A percentile compares a stretch with the other conserved stretches of the same genome.
Conservation (phyloP, 176 grass and related monocot genomes). For the Aegilops umbellulata region DNA sequence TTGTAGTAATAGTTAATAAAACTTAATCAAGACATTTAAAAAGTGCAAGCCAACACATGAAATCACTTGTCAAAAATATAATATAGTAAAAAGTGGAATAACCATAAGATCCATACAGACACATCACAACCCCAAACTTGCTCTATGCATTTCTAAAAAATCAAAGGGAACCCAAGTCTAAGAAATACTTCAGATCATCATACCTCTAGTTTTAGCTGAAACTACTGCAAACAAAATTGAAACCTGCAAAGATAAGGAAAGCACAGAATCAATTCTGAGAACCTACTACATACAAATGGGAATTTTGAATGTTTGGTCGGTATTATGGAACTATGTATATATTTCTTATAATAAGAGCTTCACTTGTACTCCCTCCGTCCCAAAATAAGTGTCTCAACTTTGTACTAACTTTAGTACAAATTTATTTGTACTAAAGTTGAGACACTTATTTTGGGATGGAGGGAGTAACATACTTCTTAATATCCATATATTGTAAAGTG, state of each 20-base stretch:
- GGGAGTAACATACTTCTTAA: neutral
- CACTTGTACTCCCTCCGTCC: neutral
- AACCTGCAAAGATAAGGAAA: neutral
- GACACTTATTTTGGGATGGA: no score
- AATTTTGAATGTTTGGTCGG: neutral
- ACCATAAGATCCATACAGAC: no score
- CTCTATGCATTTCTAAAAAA: no score
- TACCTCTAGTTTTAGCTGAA: slow-evolving; percentile 1
- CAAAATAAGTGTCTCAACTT: no score
- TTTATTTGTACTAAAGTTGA: no score
- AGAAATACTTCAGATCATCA: neutral
- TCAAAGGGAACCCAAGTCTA: neutral
- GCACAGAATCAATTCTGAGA: neutral
- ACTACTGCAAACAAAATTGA: neutral
- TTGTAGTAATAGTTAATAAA: no score
- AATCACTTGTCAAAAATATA: no score
- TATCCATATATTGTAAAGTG: neutral
- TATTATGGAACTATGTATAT: neutral
- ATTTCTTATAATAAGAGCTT: neutral
- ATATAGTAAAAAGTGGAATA: no score
- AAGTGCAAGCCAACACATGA: no score
- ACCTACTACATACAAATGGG: neutral
- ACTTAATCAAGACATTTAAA: no score
- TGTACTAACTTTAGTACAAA: no score
- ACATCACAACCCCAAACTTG: no score